Base-by-base conservation (phyloP, 495 filamentous ascomycete species). In the Geoglossum glabrum region DNA sequence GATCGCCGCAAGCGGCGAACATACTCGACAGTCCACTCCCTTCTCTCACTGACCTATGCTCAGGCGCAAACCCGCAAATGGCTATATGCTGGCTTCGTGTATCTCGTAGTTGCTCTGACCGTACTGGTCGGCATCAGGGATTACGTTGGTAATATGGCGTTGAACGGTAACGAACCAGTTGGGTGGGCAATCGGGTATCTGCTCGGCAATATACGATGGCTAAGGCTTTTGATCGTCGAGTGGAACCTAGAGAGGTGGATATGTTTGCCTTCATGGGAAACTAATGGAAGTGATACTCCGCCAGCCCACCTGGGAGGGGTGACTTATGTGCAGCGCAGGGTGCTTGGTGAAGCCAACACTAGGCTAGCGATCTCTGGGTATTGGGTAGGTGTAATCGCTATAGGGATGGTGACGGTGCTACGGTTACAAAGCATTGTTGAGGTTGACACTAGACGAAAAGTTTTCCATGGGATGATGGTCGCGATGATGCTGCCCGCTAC, bases 391-490 rank as follows among this genome's bases (percentile, higher is more conserved):
- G 77, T 92, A 33, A 72, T 99, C 33, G 64, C 74, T 25, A 62
- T 80, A 8, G 93, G 90, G 1, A 73, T 98, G 43, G 69, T 76
- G 1, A 69, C 85, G 2, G 87, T 96, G 4, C 76, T 86, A 58
- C 77, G 77, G 34, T 74, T 96, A 27, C 84, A 83, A 38, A 68
- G 80, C 15, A 65, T 84, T 56, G 76, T 77, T 5, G 86, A 95
- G 70, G 89, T 97, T 36, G 93, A 99, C 69, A 99, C 92, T 2
- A 79, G 92, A n/a, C 80, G 92, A 38, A 99, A 99, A 69, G 85
- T 99, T 10, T 99, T 99, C 69, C 92, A 99, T 68, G 92, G 90
- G 61, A 95, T 88, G 80, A 95, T 96, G 80, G 89, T 97, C 36
- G 76, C 80, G 45, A 94, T 99, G 86, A 84, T 99, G 60, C 75